A percentile compares a stretch with the other conserved stretches of the same genome.
Conservation (phyloP, 2,329 filamentous ascomycete species). For the Rhynchosporium graminicola region DNA sequence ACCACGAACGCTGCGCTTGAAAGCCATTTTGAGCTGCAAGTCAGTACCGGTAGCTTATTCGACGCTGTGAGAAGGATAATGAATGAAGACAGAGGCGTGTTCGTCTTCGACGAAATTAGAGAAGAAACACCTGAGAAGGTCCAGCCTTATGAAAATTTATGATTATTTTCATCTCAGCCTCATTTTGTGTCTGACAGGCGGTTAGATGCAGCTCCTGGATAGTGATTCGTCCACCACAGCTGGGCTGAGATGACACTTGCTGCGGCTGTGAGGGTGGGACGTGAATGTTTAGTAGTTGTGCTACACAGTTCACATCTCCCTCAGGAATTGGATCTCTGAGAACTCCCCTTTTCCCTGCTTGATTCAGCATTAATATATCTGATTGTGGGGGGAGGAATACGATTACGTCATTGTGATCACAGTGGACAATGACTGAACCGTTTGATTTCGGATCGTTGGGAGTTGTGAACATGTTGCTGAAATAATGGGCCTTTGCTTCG, state of each 20-base stretch:
- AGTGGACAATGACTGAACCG: too few species aligned
- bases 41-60: neutral
- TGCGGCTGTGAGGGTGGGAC: neutral
- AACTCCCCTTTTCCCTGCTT: neutral
- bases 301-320: neutral
- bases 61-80: neutral
- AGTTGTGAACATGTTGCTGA: too few species aligned
- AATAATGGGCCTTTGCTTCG: too few species aligned
- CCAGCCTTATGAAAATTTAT: neutral
- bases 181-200: neutral
- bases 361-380: neutral
- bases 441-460: too few species aligned
- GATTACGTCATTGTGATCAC: too few species aligned
- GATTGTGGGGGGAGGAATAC: too few species aligned
- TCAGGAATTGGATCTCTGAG: neutral
- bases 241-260: neutral
- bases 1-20: conserved; percentile 35
- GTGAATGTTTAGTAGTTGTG: neutral
- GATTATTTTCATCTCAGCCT: conserved; percentile 10
- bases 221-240: neutral
- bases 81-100: neutral
- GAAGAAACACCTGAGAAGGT: conserved; percentile 2
- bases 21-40: conserved; percentile 34
- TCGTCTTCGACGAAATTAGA: neutral
- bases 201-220: neutral